These are phyloP conservation scores for Mycena belliarum DNA, from an alignment of 768 basidiomycete genomes.

Conservation along the genomic window DNA sequence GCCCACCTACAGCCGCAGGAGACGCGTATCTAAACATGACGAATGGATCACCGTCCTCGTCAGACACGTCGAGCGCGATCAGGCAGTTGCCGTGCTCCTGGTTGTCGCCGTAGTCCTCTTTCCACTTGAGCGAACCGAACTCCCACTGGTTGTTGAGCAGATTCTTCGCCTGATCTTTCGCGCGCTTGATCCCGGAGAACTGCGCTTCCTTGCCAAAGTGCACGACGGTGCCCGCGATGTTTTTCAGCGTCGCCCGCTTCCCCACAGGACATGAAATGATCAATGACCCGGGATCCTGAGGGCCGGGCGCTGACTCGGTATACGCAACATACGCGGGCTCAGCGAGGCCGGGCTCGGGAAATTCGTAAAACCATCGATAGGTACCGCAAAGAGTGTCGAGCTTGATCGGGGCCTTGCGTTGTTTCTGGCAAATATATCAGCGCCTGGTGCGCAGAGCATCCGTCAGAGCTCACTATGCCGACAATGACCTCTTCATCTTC, in stretches of 20 bases:
- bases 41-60: conserved; percentile 17
- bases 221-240: conserved; percentile 16
- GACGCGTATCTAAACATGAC: conserved; percentile 21
- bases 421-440: conserved; percentile 16
- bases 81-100: conserved; percentile 16
- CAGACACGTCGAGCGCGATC: conserved; percentile 14
- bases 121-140: conserved; percentile 19
- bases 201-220: conserved; percentile 21
- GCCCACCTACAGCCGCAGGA: conserved; percentile 1
- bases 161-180: conserved; percentile 13
- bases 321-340: neutral
- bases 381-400: conserved; percentile 17
- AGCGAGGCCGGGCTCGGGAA: conserved; percentile 15
- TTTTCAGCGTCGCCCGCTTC: conserved; percentile 18
- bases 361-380: conserved; percentile 20
- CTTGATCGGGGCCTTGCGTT: conserved; percentile 11
- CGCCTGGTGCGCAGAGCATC: neutral
- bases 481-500: conserved; percentile 18
- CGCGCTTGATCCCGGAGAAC: conserved; percentile 18
- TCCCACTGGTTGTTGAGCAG: conserved; percentile 19
- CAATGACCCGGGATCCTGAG: conserved; percentile 12
- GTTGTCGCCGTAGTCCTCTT: conserved; percentile 13
- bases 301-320: neutral
- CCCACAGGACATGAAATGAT: conserved; percentile 18
- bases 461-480: conserved; percentile 13